Base-by-base conservation (phyloP, 2,329 filamentous ascomycete genomes). In the Colletotrichum simmondsii region DNA sequence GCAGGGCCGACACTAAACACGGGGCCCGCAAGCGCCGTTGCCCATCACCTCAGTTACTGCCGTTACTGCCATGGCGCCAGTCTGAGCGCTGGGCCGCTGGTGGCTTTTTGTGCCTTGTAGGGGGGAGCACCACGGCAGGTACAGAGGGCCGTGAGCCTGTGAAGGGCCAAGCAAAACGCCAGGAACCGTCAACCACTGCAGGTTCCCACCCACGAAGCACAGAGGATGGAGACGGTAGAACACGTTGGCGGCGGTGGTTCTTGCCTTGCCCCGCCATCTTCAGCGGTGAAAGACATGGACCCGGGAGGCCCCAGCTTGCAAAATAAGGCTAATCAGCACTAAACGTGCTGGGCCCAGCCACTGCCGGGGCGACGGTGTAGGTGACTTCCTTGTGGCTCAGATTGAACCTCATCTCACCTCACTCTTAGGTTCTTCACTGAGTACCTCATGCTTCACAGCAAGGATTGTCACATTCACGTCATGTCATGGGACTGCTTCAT, bases 1-100 rank as follows among this genome's bases (percentile, higher is more conserved):
- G 66, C 64, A 61, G 69, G 70, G 60, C 65, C 70, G 61, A 16
- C 66, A 61, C 71, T 69, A 72, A 72, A 70, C 46, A 35, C 42
- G 35, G 60, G 60, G 26, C 56, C 28, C 28, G 30, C n/a, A 37
- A 35, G 30, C 26, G 58, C 66, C 19, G n/a, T 42, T 35, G 42
- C 42, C 24, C 37, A 42, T 42, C 37, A 42, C 37, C 54, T 35
- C 52, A n/a, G 59, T 42, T 16, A 19, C 30, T 14, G 7, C 6
- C 49, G 59, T 42, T 16, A 19, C 30, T 14, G 2, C 6, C 49
- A 28, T 60, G 57, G 68, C 37, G 57, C 32, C 22, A 49, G 35
- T 49, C 60, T 37, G 71, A 65, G 71, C 71, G 61, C 71, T 42
- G 37, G 16, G 37, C 37, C 14, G 37, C 16, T 70, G 66, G 42